Percentiles rank a stretch among this genome's conserved stretches.
phyloP scores from a whole-genome alignment of 805 yeast species.

The Myxozyma monticola region DNA sequence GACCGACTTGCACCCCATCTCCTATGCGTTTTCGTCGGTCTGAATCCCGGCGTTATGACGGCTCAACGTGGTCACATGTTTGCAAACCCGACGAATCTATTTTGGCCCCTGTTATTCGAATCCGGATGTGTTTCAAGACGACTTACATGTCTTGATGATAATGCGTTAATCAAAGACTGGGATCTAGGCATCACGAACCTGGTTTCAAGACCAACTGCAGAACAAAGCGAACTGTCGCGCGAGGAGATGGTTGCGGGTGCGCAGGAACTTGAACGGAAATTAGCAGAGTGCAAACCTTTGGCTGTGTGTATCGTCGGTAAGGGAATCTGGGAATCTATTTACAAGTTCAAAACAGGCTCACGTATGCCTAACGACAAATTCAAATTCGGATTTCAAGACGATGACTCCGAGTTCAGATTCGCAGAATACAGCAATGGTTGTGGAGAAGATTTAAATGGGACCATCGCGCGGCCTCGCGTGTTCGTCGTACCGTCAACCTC shows the following conservation, averaged over 20 bases:
- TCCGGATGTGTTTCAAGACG: conserved; percentile 46
- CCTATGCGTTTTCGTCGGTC: conserved; percentile 61
- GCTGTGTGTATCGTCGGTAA: conserved; percentile 65
- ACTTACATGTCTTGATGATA: conserved; percentile 46
- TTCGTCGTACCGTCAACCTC: conserved; percentile 74
- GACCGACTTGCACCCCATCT: conserved; percentile 36
- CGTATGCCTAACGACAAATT: conserved; percentile 42
- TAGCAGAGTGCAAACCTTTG: conserved; percentile 44
- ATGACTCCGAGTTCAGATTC: conserved; percentile 31
- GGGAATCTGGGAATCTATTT: conserved; percentile 69
- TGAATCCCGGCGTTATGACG: conserved; percentile 69
- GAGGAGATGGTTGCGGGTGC: conserved; percentile 58
- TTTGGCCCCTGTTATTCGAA: conserved; percentile 64
- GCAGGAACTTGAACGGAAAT: conserved; percentile 50
- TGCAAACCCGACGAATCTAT: conserved; percentile 67
- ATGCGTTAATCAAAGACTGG: conserved; percentile 44
- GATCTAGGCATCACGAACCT: conserved; percentile 71
- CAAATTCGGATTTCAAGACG: conserved; percentile 53
- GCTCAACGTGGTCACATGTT: conserved; percentile 64
- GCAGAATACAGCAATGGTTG: background rate
- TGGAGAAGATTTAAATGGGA: background rate
- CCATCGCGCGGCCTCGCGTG: conserved; percentile 35
- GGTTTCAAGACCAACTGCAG: conserved; percentile 61
- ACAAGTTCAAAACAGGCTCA: conserved; percentile 41
- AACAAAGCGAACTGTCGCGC: conserved; percentile 53